Percentiles rank a stretch among this genome's conserved stretches.
Evolutionary conservation across 768 basidiomycete species (phyloP).

Genomic region (Hysterangium stoloniferum): DNA sequence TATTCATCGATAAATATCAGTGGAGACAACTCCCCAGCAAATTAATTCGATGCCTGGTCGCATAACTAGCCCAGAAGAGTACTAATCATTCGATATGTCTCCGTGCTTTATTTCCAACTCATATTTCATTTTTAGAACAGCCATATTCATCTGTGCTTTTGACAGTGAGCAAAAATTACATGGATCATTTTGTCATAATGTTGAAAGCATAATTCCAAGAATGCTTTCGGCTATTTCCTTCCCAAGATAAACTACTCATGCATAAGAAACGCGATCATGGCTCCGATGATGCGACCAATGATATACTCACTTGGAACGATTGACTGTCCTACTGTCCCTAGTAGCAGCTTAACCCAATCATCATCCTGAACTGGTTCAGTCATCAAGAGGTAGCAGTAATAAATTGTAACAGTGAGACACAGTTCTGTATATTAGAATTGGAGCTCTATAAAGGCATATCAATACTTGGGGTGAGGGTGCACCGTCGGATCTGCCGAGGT

Average conservation of each 20-base stretch:
- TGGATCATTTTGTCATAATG: background rate
- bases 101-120: background rate
- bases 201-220: constrained; percentile 26
- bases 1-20: constrained; percentile 25
- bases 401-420: too few species aligned
- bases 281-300: constrained; percentile 34
- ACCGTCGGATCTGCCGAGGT: too few species aligned
- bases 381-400: too few species aligned
- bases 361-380: too few species aligned
- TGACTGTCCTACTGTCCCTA: too few species aligned
- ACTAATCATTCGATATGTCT: constrained; percentile 24
- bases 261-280: constrained; percentile 72
- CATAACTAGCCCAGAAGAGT: constrained; percentile 62
- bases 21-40: constrained; percentile 46
- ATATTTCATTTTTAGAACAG: constrained; percentile 41
- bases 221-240: constrained; percentile 67
- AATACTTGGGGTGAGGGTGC: too few species aligned
- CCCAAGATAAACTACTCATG: constrained; percentile 55
- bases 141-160: constrained; percentile 73
- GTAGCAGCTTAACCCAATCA: too few species aligned
- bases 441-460: too few species aligned
- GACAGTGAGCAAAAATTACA: constrained; percentile 32
- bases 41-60: constrained; percentile 45
- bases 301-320: constrained; percentile 67
- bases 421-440: too few species aligned